phyloP scores from a whole-genome alignment of 139 green algal species.

The Zygnema circumcarinatum region DNA sequence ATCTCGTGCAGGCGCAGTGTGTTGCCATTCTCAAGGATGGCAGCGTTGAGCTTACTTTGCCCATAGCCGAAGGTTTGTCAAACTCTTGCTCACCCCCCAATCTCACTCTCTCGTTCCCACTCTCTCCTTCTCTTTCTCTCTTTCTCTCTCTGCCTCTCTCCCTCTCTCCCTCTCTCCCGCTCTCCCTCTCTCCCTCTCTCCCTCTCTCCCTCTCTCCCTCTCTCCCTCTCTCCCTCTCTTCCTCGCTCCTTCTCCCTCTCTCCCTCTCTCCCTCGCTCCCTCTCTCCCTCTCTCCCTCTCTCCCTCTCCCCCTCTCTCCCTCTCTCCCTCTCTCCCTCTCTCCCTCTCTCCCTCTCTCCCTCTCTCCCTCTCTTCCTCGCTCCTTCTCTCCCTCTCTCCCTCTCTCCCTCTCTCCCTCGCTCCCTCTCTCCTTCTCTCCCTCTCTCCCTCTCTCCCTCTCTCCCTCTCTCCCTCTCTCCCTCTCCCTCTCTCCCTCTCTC shows the following conservation, averaged over 20 bases:
- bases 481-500: not conserved
- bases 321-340: not conserved
- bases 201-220: slow-evolving; percentile 1
- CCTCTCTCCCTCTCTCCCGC: not conserved
- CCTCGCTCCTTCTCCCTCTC: not conserved
- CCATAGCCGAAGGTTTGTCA: slow-evolving; percentile 60
- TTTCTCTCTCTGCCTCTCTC: not conserved
- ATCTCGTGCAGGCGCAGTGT: not conserved
- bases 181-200: not conserved
- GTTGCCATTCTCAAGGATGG: slow-evolving; percentile 89
- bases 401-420: not conserved
- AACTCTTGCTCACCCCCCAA: not conserved
- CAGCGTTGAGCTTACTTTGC: slow-evolving; percentile 90
- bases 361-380: not conserved
- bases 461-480: not conserved
- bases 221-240: not conserved
- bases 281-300: not conserved
- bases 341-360: not conserved
- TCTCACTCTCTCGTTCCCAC: not conserved
- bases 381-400: not conserved
- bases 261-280: slow-evolving; percentile 1
- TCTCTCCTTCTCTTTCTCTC: not conserved
- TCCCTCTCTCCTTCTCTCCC: not conserved
- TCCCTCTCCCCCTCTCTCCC: not conserved
- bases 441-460: slow-evolving; percentile 1